Percentiles rank a stretch among this genome's conserved stretches.
These are phyloP conservation scores for Fusarium oligoseptatum DNA, from an alignment of 2,329 filamentous ascomycete species.

Conservation along the genomic window DNA sequence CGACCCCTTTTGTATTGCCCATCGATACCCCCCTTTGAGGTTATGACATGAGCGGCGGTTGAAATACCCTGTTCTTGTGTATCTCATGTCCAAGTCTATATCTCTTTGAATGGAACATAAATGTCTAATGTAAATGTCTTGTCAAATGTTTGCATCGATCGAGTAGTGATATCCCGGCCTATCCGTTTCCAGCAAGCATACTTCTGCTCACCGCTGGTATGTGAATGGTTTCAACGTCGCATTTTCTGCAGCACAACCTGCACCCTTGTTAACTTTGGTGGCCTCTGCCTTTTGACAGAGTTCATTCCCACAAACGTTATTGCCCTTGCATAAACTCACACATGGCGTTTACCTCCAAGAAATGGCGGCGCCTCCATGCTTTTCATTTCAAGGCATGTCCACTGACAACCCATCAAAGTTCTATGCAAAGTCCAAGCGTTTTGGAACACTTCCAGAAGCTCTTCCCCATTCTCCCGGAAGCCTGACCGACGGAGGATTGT, in stretches of 20 bases:
- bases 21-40: constrained; percentile 36
- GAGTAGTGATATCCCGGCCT: too few species aligned
- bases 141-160: background rate
- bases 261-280: background rate
- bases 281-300: background rate
- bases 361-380: background rate
- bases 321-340: background rate
- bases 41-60: background rate
- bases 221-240: background rate
- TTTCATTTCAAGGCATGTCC: background rate
- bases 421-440: background rate
- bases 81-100: constrained; percentile 2
- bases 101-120: constrained; percentile 6
- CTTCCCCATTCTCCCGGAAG: background rate
- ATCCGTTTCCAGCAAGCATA: background rate
- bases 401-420: background rate
- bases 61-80: background rate
- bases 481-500: background rate
- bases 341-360: background rate
- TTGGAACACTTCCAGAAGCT: background rate
- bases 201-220: background rate
- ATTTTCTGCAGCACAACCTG: background rate
- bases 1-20: constrained; percentile 14
- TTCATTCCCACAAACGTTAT: background rate
- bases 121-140: background rate